Percentiles rank a stretch among this genome's conserved stretches.
These are phyloP conservation scores for Celoporthe dispersa DNA, from an alignment of 2,329 filamentous ascomycete genomes.

Conservation along the genomic window DNA sequence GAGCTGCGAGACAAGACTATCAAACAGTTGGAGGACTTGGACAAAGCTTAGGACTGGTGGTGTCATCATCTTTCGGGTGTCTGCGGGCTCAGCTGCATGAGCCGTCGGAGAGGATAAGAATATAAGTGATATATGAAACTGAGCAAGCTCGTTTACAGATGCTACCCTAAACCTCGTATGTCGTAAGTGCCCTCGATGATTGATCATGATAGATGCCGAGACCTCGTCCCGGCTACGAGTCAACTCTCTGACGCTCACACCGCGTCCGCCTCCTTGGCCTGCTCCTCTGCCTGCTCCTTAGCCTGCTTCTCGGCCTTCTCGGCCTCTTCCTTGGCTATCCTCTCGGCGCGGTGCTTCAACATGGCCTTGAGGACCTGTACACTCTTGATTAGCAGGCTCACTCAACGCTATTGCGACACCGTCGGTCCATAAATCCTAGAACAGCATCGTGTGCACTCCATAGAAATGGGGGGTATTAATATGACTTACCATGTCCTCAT, in stretches of 20 bases:
- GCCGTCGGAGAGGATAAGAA: background rate
- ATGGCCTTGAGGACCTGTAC: background rate
- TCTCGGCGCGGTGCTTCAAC: background rate
- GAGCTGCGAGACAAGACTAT: background rate
- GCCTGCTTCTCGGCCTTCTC: background rate
- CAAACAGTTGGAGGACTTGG: background rate
- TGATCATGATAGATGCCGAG: background rate
- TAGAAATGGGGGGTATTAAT: background rate
- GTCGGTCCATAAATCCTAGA: background rate
- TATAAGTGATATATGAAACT: background rate
- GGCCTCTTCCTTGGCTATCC: background rate
- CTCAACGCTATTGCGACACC: background rate
- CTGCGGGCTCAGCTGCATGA: background rate
- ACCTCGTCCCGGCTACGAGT: background rate
- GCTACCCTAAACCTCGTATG: background rate
- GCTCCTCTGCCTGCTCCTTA: background rate
- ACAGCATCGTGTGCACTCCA: too few relatives aligned
- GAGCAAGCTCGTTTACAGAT: background rate
- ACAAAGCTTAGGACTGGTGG: background rate
- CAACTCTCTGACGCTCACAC: background rate
- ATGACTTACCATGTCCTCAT: conserved; percentile 7
- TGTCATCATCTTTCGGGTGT: background rate
- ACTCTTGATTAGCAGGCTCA: background rate
- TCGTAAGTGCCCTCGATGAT: background rate
- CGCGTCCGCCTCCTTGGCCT: background rate